Percentiles rank a stretch among this genome's conserved stretches.
These are phyloP conservation scores for Boechera retrofracta DNA, from an alignment of 345 rosid species.

Conservation along the genomic window DNA sequence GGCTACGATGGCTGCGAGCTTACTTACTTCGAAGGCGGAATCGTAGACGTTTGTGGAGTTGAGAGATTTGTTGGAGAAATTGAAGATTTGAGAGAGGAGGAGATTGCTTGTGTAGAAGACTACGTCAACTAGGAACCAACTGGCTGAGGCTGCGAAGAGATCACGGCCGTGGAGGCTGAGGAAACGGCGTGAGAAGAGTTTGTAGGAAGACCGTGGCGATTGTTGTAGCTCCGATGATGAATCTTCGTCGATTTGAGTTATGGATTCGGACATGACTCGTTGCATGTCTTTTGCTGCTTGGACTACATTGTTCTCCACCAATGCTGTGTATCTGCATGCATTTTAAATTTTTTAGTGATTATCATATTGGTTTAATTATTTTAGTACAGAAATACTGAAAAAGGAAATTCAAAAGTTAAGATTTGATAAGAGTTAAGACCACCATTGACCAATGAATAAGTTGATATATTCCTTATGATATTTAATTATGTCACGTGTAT, in stretches of 20 bases:
- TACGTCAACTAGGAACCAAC: constrained; percentile 73
- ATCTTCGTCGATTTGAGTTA: constrained; percentile 57
- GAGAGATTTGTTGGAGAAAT: neutral
- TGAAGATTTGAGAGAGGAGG: constrained; percentile 63
- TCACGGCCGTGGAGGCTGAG: constrained; percentile 66
- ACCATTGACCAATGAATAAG: too few species aligned
- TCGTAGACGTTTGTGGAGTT: constrained; percentile 37
- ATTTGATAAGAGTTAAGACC: neutral
- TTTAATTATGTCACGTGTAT: too few species aligned
- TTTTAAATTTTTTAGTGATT: neutral
- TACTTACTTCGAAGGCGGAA: constrained; percentile 56
- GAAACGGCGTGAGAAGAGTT: constrained; percentile 65
- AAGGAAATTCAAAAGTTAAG: neutral
- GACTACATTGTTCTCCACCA: constrained; percentile 64
- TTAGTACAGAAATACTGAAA: neutral
- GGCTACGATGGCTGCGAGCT: constrained; percentile 55
- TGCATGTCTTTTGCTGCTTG: constrained; percentile 80
- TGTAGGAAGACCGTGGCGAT: constrained; percentile 47
- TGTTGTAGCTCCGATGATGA: constrained; percentile 16
- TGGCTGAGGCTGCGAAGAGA: constrained; percentile 61
- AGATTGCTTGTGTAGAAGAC: constrained; percentile 74
- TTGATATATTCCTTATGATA: too few species aligned
- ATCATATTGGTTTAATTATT: neutral
- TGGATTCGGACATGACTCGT: constrained; percentile 59
- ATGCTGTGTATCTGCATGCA: constrained; percentile 67